These are phyloP conservation scores for Lobosporangium transversale DNA, from an alignment of 192 early-diverging fungal species.

Conservation along the genomic window DNA sequence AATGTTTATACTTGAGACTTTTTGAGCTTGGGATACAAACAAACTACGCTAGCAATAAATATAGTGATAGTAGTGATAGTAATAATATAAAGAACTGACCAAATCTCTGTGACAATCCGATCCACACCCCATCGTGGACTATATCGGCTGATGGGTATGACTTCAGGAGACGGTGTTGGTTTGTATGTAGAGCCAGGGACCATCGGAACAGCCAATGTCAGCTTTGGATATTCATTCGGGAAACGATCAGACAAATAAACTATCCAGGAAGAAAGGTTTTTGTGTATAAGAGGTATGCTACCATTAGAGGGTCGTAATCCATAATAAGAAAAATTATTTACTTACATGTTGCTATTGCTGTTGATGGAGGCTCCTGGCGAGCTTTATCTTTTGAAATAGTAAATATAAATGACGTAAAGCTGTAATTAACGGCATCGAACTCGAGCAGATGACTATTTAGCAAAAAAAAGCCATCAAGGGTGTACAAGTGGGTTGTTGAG, in stretches of 20 bases:
- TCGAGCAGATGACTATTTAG: constrained; percentile 47
- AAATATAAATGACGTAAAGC: constrained; percentile 23
- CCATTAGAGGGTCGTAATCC: too few species aligned
- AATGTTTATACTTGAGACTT: too few species aligned
- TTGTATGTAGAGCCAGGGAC: constrained; percentile 3
- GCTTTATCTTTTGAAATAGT: constrained; percentile 2
- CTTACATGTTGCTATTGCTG: constrained; percentile 34
- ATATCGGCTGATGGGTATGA: constrained; percentile 20
- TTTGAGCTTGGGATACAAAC: too few species aligned
- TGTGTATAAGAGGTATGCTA: too few species aligned
- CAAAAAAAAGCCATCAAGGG: neutral
- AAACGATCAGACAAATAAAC: constrained; percentile 30
- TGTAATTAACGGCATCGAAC: constrained; percentile 23
- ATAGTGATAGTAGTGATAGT: too few species aligned
- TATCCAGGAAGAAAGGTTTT: too few species aligned
- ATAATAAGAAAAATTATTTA: too few species aligned
- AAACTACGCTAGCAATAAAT: too few species aligned
- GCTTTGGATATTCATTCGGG: constrained; percentile 32
- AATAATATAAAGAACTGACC: too few species aligned
- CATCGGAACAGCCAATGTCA: constrained; percentile 21
- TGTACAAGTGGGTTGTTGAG: neutral
- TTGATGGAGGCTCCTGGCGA: constrained; percentile 3
- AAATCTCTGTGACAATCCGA: constrained; percentile 25
- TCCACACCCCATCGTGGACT: constrained; percentile 41
- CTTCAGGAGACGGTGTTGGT: constrained; percentile 12